These are phyloP conservation scores for Claviceps digitariae DNA, from an alignment of 2,329 filamentous ascomycete species.

Conservation along the genomic window DNA sequence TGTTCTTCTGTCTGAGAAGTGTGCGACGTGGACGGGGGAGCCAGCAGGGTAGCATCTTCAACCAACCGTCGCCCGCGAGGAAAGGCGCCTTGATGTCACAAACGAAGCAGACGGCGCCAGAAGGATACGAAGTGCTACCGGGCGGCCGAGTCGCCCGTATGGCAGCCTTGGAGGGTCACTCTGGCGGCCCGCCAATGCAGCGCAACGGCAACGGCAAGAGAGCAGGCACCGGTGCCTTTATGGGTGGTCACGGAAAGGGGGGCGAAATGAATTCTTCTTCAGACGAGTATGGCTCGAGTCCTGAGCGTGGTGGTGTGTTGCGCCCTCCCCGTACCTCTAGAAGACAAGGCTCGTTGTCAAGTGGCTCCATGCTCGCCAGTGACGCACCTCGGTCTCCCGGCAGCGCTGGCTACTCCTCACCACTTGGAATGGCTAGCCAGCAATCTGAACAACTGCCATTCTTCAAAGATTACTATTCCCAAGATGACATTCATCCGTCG, in stretches of 20 bases:
- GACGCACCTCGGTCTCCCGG: conserved; percentile 62
- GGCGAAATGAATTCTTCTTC: conserved; percentile 52
- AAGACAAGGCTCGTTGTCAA: conserved; percentile 80
- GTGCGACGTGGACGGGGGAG: conserved; percentile 41
- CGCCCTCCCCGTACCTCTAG: conserved; percentile 48
- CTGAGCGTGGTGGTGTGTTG: conserved; percentile 44
- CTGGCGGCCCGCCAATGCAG: conserved; percentile 44
- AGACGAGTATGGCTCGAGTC: conserved; percentile 58
- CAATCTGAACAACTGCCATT: conserved; percentile 92
- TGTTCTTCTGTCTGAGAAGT: conserved; percentile 50
- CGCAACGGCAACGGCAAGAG: conserved; percentile 33
- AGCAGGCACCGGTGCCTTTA: conserved; percentile 30
- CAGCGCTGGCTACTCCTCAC: conserved; percentile 67
- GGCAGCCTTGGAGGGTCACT: conserved; percentile 76
- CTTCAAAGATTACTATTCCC: conserved; percentile 98
- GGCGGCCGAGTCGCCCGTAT: conserved; percentile 88
- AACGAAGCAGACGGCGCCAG: conserved; percentile 21
- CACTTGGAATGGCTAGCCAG: conserved; percentile 68
- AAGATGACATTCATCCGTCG: conserved; percentile 85
- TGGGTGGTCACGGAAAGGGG: conserved; percentile 28
- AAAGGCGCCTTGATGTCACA: conserved; percentile 31
- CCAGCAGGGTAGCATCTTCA: conserved; percentile 65
- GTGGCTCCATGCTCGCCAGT: conserved; percentile 59
- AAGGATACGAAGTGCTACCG: conserved; percentile 62
- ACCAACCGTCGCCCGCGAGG: conserved; percentile 69